Percentiles rank a stretch among this genome's conserved stretches.
Evolutionary conservation across 345 rosid species (phyloP).

Genomic region (Eucalyptus shirleyi): DNA sequence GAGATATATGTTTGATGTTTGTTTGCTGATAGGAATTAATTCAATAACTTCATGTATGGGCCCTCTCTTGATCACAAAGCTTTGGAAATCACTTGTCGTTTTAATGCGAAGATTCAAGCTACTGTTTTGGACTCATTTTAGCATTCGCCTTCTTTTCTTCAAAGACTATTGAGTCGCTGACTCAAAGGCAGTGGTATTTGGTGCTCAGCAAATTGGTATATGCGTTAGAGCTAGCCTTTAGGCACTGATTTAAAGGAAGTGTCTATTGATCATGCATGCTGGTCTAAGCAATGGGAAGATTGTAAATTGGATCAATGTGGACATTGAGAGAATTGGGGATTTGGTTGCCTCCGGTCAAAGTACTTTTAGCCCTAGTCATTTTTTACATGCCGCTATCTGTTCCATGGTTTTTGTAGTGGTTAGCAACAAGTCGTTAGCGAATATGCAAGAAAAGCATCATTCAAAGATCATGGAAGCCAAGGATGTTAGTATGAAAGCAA

Average conservation of each 20-base stretch:
- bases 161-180: slow-evolving; percentile 44
- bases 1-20: not conserved
- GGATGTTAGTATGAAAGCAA: not conserved
- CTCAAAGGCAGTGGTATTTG: slow-evolving; percentile 57
- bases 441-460: slow-evolving; percentile 33
- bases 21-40: slow-evolving; percentile 23
- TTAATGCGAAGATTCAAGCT: slow-evolving; percentile 17
- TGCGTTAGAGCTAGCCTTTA: slow-evolving; percentile 37
- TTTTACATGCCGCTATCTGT: slow-evolving; percentile 34
- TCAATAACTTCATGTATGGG: slow-evolving; percentile 44
- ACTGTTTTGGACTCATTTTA: slow-evolving; percentile 28
- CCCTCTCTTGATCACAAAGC: slow-evolving; percentile 42
- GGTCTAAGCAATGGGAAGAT: slow-evolving; percentile 34
- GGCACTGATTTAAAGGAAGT: slow-evolving; percentile 36
- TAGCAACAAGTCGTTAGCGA: slow-evolving; percentile 47
- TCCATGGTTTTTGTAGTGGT: slow-evolving; percentile 42
- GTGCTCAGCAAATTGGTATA: slow-evolving; percentile 50
- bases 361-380: slow-evolving; percentile 33
- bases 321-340: slow-evolving; percentile 37
- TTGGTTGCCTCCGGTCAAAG: slow-evolving; percentile 55
- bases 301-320: slow-evolving; percentile 42
- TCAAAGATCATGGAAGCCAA: slow-evolving; percentile 37
- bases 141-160: slow-evolving; percentile 39
- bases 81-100: slow-evolving; percentile 35
- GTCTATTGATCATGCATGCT: slow-evolving; percentile 20